These are phyloP conservation scores for Phaeosphaeria sp. DNA, from an alignment of 2,329 filamentous ascomycete genomes.

Conservation along the genomic window DNA sequence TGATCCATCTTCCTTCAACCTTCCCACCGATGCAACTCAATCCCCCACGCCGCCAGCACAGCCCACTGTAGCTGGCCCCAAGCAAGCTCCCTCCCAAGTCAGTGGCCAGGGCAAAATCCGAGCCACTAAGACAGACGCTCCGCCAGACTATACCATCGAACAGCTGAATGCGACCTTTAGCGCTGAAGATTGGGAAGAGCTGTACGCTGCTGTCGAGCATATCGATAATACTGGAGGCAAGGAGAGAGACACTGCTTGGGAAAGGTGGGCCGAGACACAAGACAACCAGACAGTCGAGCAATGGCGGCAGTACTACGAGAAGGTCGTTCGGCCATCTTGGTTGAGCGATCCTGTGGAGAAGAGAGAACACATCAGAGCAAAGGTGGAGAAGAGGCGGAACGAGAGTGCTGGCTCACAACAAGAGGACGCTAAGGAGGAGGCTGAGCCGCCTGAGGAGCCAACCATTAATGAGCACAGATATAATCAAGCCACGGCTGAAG, in stretches of 20 bases:
- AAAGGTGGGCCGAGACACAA: constrained; percentile 24
- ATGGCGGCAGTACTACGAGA: constrained; percentile 45
- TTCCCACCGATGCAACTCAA: constrained; percentile 44
- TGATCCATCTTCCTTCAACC: constrained; percentile 38
- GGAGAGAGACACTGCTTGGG: constrained; percentile 28
- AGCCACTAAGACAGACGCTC: neutral
- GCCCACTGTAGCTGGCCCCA: constrained; percentile 3
- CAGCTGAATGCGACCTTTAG: constrained; percentile 32
- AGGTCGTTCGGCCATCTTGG: constrained; percentile 42
- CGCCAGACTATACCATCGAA: constrained; percentile 21
- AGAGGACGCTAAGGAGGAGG: neutral
- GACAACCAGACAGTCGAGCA: constrained; percentile 33
- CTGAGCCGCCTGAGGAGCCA: neutral
- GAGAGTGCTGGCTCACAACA: constrained; percentile 14
- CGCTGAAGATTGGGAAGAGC: constrained; percentile 36
- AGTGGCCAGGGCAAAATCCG: constrained; percentile 6
- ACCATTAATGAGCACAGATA: neutral
- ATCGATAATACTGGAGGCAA: constrained; percentile 18
- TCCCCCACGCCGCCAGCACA: constrained; percentile 1
- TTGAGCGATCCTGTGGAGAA: constrained; percentile 30
- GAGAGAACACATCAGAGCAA: constrained; percentile 26
- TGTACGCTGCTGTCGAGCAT: constrained; percentile 36
- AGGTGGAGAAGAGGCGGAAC: constrained; percentile 18
- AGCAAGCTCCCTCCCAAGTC: neutral
- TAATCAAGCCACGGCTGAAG: neutral